A percentile compares a stretch with the other conserved stretches of the same genome.
Evolutionary conservation across 768 basidiomycete species (phyloP).

Genomic region (Tubosaeta sp.): DNA sequence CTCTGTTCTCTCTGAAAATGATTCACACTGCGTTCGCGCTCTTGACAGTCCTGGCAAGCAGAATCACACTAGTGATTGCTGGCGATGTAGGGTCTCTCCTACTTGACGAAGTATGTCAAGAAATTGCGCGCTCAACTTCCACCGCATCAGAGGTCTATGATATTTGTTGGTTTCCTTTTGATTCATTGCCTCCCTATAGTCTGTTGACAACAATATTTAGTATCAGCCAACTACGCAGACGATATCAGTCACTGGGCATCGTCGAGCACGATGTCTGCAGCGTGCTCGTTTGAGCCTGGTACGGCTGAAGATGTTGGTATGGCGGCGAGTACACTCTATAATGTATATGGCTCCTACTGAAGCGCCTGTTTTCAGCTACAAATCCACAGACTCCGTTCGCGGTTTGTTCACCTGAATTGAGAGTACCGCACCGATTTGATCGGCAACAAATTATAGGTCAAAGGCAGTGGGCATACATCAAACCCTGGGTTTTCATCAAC

Average conservation of each 20-base stretch:
- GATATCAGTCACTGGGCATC: conserved; percentile 50
- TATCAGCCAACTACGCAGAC: conserved; percentile 30
- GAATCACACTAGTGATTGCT: neutral
- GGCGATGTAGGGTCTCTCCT: neutral
- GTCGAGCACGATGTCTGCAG: conserved; percentile 42
- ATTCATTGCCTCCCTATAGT: neutral
- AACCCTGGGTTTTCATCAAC: conserved; percentile 60
- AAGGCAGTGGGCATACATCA: conserved; percentile 54
- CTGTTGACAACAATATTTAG: neutral
- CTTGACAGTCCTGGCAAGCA: neutral
- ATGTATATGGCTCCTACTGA: neutral
- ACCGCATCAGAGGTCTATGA: conserved; percentile 44
- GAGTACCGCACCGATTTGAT: no score
- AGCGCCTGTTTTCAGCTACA: conserved; percentile 1
- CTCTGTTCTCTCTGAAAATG: neutral
- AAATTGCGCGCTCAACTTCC: conserved; percentile 34
- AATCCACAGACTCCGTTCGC: conserved; percentile 28
- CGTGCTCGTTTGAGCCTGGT: conserved; percentile 58
- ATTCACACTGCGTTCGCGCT: neutral
- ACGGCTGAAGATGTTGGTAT: conserved; percentile 45
- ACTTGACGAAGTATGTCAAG: conserved; percentile 25
- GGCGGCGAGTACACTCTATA: conserved; percentile 34
- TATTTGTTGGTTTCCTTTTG: conserved; percentile 28
- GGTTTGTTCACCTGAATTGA: conserved; percentile 1
- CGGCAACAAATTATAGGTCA: conserved; percentile 37